Evolutionary conservation across 371 early-diverging fungal species (phyloP).

Genomic region (Umbelopsis sp.): DNA sequence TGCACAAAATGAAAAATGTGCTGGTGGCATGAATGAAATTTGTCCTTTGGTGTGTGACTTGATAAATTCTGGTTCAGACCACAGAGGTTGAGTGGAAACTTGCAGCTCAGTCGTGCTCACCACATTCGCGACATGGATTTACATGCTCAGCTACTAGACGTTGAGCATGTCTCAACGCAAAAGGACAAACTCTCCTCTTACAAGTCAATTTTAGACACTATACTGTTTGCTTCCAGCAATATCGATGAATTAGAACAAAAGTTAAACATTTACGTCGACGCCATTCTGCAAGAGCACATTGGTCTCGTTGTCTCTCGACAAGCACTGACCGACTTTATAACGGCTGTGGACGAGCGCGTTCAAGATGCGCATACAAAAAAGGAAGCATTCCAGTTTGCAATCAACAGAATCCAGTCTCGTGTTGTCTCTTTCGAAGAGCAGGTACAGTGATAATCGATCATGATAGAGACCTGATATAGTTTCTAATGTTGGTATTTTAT

Average conservation of each 20-base stretch:
- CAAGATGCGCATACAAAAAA: slow-evolving; percentile 50
- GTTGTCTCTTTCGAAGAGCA: slow-evolving; percentile 90
- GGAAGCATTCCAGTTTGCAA: slow-evolving; percentile 56
- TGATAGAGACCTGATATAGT: too few relatives aligned
- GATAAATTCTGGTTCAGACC: background rate
- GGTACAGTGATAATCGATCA: slow-evolving; percentile 42
- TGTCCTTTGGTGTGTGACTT: background rate
- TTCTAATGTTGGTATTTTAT: background rate
- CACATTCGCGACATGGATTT: slow-evolving; percentile 33
- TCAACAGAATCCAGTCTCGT: slow-evolving; percentile 65
- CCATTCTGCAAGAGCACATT: slow-evolving; percentile 72
- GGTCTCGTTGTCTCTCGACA: slow-evolving; percentile 80
- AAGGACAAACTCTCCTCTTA: slow-evolving; percentile 48
- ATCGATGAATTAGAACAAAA: slow-evolving; percentile 27
- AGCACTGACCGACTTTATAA: slow-evolving; percentile 67
- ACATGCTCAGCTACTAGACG: slow-evolving; percentile 31
- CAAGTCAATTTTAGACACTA: slow-evolving; percentile 31
- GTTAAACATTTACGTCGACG: slow-evolving; percentile 55
- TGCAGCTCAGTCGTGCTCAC: too few relatives aligned
- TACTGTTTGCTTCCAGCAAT: slow-evolving; percentile 26
- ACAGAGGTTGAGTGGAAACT: too few relatives aligned
- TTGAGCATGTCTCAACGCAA: slow-evolving; percentile 41
- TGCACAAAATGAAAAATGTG: too few relatives aligned
- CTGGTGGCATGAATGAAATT: background rate
- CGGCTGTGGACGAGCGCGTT: slow-evolving; percentile 37